A percentile compares a stretch with the other conserved stretches of the same genome.
Evolutionary conservation across 2,329 filamentous ascomycete genomes (phyloP).

Genomic region (Diaporthe sp.): DNA sequence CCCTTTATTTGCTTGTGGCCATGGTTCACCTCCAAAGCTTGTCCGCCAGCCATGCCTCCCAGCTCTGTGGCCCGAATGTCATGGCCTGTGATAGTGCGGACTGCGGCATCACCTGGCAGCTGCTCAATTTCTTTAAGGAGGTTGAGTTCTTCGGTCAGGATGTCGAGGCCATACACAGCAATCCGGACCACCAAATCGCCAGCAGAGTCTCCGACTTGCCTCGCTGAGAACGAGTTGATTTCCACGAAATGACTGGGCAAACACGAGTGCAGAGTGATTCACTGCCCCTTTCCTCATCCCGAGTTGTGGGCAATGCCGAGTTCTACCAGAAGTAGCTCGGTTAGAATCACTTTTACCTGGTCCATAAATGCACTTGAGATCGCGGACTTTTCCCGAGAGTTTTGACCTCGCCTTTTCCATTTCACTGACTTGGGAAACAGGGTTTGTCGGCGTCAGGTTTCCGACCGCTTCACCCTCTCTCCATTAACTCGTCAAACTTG

Average conservation of each 20-base stretch:
- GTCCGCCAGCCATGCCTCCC: not conserved
- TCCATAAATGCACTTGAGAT: not conserved
- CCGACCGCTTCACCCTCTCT: not conserved
- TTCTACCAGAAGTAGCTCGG: not conserved
- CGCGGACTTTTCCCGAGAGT: not conserved
- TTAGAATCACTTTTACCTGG: not conserved
- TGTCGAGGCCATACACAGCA: not conserved
- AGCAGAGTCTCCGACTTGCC: not conserved
- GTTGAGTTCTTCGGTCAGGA: not conserved
- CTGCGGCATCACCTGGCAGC: not conserved
- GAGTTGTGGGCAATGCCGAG: not conserved
- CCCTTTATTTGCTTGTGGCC: not conserved
- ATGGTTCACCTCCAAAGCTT: not conserved
- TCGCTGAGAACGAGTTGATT: not conserved
- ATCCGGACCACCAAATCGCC: not conserved
- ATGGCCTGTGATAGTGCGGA: not conserved
- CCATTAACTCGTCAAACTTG: not conserved
- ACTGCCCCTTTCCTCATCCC: not conserved
- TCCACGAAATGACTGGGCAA: not conserved
- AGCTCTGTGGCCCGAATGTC: not conserved
- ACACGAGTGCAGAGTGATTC: not conserved
- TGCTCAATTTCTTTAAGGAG: not conserved
- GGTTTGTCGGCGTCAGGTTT: not conserved
- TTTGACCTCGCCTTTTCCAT: not conserved
- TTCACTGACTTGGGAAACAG: slow-evolving; percentile 5